These are phyloP conservation scores for Trametes elegans DNA, from an alignment of 768 basidiomycete genomes.

Conservation along the genomic window DNA sequence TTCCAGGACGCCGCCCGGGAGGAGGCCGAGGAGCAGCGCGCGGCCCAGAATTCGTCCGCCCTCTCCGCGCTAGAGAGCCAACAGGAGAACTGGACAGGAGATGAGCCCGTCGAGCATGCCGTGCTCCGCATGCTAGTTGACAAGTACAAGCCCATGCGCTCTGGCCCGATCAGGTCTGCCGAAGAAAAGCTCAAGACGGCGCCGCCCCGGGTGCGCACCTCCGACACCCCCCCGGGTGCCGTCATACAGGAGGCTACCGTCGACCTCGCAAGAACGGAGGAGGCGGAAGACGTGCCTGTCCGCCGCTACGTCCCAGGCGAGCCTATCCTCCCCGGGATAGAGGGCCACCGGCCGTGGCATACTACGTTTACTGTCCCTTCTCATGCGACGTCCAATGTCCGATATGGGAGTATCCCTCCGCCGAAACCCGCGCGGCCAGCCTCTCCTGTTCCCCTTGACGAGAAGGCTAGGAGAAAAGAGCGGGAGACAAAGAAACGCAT, in stretches of 20 bases:
- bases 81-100: slow-evolving; percentile 74
- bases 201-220: slow-evolving; percentile 39
- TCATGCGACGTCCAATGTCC: slow-evolving; percentile 51
- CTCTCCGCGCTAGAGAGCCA: slow-evolving; percentile 39
- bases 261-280: not conserved
- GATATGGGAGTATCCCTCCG: slow-evolving; percentile 45
- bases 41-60: slow-evolving; percentile 19
- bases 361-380: slow-evolving; percentile 63
- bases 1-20: slow-evolving; percentile 62
- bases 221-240: slow-evolving; percentile 11
- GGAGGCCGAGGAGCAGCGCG: slow-evolving; percentile 39
- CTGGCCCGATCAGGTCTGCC: slow-evolving; percentile 53
- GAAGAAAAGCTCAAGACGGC: slow-evolving; percentile 62
- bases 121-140: slow-evolving; percentile 85
- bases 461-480: slow-evolving; percentile 42
- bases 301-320: slow-evolving; percentile 28
- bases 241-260: slow-evolving; percentile 15
- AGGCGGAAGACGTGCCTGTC: slow-evolving; percentile 1
- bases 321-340: slow-evolving; percentile 52
- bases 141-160: slow-evolving; percentile 81
- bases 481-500: slow-evolving; percentile 51
- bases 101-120: slow-evolving; percentile 66
- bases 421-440: slow-evolving; percentile 18
- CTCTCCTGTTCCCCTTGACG: slow-evolving; percentile 30
- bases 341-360: slow-evolving; percentile 67